These are phyloP conservation scores for Pyrenopolyporus hunteri DNA, from an alignment of 495 filamentous ascomycete species.

Conservation along the genomic window DNA sequence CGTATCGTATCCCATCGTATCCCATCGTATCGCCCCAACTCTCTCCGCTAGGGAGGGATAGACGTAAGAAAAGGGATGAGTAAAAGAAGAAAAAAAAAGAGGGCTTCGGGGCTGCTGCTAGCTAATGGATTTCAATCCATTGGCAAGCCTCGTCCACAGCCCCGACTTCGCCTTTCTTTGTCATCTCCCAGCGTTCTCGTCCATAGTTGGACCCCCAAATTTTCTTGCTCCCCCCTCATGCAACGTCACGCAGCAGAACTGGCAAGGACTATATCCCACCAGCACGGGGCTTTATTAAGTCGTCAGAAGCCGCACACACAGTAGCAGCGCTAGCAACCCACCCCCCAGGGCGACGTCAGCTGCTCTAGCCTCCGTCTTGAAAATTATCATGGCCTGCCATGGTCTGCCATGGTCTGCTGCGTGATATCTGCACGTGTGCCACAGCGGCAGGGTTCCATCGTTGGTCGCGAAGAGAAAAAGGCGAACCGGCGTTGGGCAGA, in stretches of 20 bases:
- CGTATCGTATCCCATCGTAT: too few species aligned
- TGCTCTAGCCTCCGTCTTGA: conserved; percentile 34
- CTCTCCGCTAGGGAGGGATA: background rate
- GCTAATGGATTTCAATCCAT: conserved; percentile 23
- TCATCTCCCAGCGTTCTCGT: background rate
- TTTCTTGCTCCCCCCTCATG: conserved; percentile 21
- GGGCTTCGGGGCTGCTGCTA: too few species aligned
- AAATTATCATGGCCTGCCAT: too few species aligned
- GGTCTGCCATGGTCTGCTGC: conserved; percentile 28
- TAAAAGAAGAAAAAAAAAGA: too few species aligned
- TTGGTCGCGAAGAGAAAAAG: conserved; percentile 28
- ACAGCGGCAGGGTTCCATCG: conserved; percentile 31
- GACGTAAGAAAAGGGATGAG: too few species aligned
- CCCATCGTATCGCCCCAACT: background rate
- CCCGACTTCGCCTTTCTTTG: conserved; percentile 4
- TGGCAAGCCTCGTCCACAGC: conserved; percentile 33
- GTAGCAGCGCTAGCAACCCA: conserved; percentile 26
- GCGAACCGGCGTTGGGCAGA: conserved; percentile 32
- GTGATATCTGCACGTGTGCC: conserved; percentile 42
- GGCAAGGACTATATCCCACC: conserved; percentile 3
- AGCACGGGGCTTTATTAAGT: conserved; percentile 36
- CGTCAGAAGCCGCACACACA: conserved; percentile 32
- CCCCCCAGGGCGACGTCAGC: conserved; percentile 31
- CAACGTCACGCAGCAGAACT: conserved; percentile 34
- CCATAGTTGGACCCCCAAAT: background rate